Percentiles rank a stretch among this genome's conserved stretches.
phyloP scores from a whole-genome alignment of 768 basidiomycete species.

The Gymnopilus junonius region DNA sequence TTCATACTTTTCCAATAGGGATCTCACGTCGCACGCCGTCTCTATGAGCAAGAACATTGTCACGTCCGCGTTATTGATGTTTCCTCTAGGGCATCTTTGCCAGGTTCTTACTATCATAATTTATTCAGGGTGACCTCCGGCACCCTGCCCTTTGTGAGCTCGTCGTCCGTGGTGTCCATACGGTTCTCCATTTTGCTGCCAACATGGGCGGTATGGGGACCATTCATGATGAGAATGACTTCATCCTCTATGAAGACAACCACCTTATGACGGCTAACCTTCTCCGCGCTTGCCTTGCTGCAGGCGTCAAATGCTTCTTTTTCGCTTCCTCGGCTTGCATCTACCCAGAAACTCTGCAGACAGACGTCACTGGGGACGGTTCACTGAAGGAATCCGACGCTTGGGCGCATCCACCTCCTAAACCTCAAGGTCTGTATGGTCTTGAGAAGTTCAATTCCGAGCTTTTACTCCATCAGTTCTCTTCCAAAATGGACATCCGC shows the following conservation, averaged over 20 bases:
- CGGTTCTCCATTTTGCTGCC: conserved; percentile 61
- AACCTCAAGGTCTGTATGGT: conserved; percentile 61
- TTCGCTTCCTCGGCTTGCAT: conserved; percentile 66
- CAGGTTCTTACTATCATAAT: conserved; percentile 33
- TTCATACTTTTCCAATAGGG: conserved; percentile 39
- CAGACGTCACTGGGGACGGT: conserved; percentile 32
- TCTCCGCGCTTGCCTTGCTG: conserved; percentile 40
- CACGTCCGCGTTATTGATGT: conserved; percentile 51
- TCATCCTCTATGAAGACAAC: conserved; percentile 52
- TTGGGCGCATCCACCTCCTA: conserved; percentile 40
- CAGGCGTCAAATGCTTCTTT: conserved; percentile 48
- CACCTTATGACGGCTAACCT: conserved; percentile 54
- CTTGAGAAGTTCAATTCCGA: conserved; percentile 61
- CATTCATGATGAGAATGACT: conserved; percentile 55
- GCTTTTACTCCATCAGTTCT: conserved; percentile 41
- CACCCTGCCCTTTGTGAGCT: conserved; percentile 42
- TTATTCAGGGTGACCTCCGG: conserved; percentile 49
- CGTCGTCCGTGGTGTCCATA: conserved; percentile 43
- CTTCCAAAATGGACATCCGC: conserved; percentile 38
- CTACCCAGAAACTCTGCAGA: conserved; percentile 52
- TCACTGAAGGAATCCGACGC: conserved; percentile 52
- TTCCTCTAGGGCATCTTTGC: conserved; percentile 23
- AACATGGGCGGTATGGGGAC: conserved; percentile 71
- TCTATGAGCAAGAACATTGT: conserved; percentile 32
- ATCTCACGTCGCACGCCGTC: conserved; percentile 49